Base-by-base conservation (phyloP, 139 green algal genomes). In the Gonium pectorale region DNA sequence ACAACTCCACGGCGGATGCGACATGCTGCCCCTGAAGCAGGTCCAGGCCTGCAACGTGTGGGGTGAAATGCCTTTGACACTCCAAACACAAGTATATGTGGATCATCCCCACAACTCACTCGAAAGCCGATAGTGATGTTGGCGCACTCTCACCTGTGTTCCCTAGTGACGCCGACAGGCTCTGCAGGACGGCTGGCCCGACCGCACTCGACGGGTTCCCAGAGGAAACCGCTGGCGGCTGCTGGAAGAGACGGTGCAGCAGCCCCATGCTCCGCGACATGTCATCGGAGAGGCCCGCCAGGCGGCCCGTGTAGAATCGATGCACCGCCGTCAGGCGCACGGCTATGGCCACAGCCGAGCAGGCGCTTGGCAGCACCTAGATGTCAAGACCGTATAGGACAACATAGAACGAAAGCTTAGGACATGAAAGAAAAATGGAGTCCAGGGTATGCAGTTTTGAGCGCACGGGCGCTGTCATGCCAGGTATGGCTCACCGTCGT, bases 21-120 rank as follows among this genome's bases (percentile, higher is more conserved):
- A 31, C 22, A 21, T 74, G 77, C 33, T 83, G 77, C 26, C 43
- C 77, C 33, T 83, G 77, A 0, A 83, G 62, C 31, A 83, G 43
- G 62, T 83, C 77, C 44, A 83, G 43, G 13, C 77, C 77, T 83
- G 62, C 26, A 62, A 7, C 2, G 51, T 19, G 6, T 59, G 5
- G 2, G 51, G 5, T 22, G 26, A 59, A 19, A 62, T 22, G 8
- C 29, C 52, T 4, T 62, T 19, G 52, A 22, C n/a, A n/a, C n/a
- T n/a, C n/a, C n/a, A n/a, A n/a, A n/a, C n/a, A n/a, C n/a, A n/a
- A n/a, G n/a, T n/a, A n/a, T n/a, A n/a, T n/a, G n/a, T n/a, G n/a
- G n/a, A n/a, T n/a, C n/a, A n/a, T n/a, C n/a, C n/a, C n/a, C n/a
- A n/a, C n/a, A n/a, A n/a, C n/a, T n/a, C n/a, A n/a, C n/a, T n/a